phyloP scores from a whole-genome alignment of 495 filamentous ascomycete genomes.

The Cetradonia linearis region DNA sequence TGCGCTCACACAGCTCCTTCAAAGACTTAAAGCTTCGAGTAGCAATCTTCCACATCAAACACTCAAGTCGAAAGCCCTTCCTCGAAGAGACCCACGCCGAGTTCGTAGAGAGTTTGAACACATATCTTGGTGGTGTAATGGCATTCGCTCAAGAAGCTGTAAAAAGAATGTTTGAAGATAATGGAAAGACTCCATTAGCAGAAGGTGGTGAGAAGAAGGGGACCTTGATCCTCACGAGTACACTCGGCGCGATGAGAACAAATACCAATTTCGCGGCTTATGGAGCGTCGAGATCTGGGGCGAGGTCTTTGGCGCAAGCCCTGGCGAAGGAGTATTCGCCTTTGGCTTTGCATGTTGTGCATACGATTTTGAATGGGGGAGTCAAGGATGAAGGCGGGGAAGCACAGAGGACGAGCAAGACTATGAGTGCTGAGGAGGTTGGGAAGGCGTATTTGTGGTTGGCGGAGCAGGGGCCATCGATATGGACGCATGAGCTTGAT shows the following conservation, averaged over 20 bases:
- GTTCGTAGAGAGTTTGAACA: slow-evolving; percentile 33
- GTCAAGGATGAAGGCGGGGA: slow-evolving; percentile 37
- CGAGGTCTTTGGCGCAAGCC: slow-evolving; percentile 37
- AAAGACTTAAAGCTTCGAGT: slow-evolving; percentile 34
- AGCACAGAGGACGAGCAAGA: slow-evolving; percentile 34
- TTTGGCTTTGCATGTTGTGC: slow-evolving; percentile 39
- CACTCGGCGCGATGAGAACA: slow-evolving; percentile 36
- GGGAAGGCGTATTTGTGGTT: slow-evolving; percentile 41
- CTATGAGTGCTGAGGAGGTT: slow-evolving; percentile 37
- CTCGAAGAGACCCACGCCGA: slow-evolving; percentile 37
- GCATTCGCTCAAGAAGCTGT: slow-evolving; percentile 37
- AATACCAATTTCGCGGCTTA: slow-evolving; percentile 38
- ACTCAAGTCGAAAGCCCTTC: slow-evolving; percentile 38
- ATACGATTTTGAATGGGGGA: slow-evolving; percentile 38
- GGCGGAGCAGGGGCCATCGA: slow-evolving; percentile 30
- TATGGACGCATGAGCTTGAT: slow-evolving; percentile 39
- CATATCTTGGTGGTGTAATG: slow-evolving; percentile 40
- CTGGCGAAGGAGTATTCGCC: slow-evolving; percentile 39
- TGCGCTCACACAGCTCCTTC: slow-evolving; percentile 34
- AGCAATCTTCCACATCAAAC: slow-evolving; percentile 40
- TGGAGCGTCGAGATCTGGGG: slow-evolving; percentile 35
- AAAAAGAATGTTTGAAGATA: slow-evolving; percentile 35
- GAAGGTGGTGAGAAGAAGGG: slow-evolving; percentile 37
- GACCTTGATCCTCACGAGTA: slow-evolving; percentile 41
- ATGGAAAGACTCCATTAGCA: slow-evolving; percentile 31